These are phyloP conservation scores for Medicago arabica DNA, from an alignment of 306 rosid species.

Conservation along the genomic window DNA sequence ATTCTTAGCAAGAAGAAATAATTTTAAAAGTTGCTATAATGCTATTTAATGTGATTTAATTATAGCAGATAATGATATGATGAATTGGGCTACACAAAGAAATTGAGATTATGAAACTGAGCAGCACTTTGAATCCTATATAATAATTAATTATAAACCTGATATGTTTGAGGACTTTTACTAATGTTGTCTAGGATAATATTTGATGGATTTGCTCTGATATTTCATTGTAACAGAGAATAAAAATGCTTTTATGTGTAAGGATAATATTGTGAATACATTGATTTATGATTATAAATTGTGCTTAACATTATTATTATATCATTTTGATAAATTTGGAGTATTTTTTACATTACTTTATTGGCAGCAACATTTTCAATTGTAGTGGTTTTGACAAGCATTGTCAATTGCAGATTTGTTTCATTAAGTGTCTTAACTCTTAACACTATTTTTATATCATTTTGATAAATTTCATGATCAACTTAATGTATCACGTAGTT, in stretches of 20 bases:
- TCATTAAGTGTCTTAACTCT: too few relatives aligned
- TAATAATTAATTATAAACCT: not conserved
- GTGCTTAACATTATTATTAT: not conserved
- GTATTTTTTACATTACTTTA: too few relatives aligned
- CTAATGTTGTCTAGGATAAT: not conserved
- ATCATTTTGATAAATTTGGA: too few relatives aligned
- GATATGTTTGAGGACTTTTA: too few relatives aligned
- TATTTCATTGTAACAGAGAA: not conserved
- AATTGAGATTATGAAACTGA: slow-evolving; percentile 26
- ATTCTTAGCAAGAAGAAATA: slow-evolving; percentile 28
- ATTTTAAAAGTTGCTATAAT: slow-evolving; percentile 11
- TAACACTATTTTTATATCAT: too few relatives aligned
- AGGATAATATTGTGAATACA: not conserved
- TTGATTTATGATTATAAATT: not conserved
- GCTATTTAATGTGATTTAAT: slow-evolving; percentile 21
- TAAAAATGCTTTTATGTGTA: not conserved
- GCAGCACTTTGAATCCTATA: not conserved
- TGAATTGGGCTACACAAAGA: not conserved
- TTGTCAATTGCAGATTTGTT: too few relatives aligned
- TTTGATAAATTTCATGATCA: too few relatives aligned
- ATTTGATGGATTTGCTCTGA: not conserved
- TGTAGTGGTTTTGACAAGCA: too few relatives aligned
- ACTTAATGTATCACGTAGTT: too few relatives aligned
- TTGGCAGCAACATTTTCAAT: too few relatives aligned
- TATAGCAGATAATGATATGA: slow-evolving; percentile 18